Evolutionary conservation across 495 filamentous ascomycete species (phyloP).

Genomic region (Bacidia gigantensis): DNA sequence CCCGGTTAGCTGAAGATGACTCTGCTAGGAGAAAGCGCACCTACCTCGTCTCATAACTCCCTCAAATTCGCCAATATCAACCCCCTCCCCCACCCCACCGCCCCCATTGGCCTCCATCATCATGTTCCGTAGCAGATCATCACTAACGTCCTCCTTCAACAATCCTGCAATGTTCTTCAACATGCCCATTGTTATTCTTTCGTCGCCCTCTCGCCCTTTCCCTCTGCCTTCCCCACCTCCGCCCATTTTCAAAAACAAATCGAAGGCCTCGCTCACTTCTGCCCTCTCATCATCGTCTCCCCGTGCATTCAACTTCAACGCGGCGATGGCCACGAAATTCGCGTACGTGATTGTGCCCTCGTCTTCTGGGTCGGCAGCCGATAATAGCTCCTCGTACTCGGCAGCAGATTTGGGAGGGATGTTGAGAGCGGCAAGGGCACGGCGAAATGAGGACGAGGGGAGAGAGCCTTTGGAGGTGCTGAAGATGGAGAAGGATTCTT

Average conservation of each 20-base stretch:
- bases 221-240: neutral
- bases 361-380: conserved; percentile 66
- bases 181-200: conserved; percentile 58
- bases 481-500: conserved; percentile 79
- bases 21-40: neutral
- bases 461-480: conserved; percentile 21
- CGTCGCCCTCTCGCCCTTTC: conserved; percentile 15
- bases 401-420: conserved; percentile 45
- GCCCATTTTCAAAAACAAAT: conserved; percentile 9
- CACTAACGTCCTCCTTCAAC: conserved; percentile 64
- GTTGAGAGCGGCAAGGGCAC: conserved; percentile 51
- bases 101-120: conserved; percentile 83
- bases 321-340: conserved; percentile 71
- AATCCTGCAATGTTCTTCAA: conserved; percentile 67
- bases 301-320: conserved; percentile 56
- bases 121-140: conserved; percentile 80
- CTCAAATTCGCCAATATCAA: conserved; percentile 68
- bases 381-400: conserved; percentile 61
- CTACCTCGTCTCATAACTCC: conserved; percentile 62
- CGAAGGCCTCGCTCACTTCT: conserved; percentile 70
- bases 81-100: conserved; percentile 53
- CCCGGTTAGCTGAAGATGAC: neutral
- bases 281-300: conserved; percentile 40
- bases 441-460: conserved; percentile 15
- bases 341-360: conserved; percentile 62